phyloP scores from a whole-genome alignment of 495 filamentous ascomycete species.

The Penicillium paxilli region DNA sequence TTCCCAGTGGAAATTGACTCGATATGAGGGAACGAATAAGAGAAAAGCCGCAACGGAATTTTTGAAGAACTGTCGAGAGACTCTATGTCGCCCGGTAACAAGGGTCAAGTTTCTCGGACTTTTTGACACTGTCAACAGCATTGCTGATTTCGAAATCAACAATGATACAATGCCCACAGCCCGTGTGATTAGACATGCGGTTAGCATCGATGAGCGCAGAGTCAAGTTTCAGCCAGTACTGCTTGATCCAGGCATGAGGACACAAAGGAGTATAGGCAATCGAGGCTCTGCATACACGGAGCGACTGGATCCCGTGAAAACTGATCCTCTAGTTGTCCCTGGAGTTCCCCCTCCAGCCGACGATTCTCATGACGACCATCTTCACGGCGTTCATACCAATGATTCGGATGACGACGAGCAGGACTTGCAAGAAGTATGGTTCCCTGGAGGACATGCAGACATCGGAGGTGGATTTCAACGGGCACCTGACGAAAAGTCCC shows the following conservation, averaged over 20 bases:
- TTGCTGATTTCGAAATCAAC: conserved; percentile 63
- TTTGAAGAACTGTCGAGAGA: conserved; percentile 71
- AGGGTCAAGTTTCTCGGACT: conserved; percentile 47
- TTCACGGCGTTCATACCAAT: no score
- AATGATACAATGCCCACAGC: conserved; percentile 20
- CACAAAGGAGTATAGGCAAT: no score
- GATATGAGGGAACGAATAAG: conserved; percentile 49
- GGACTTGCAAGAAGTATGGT: conserved; percentile 40
- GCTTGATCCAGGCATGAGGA: not conserved
- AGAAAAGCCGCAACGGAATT: conserved; percentile 60
- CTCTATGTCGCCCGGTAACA: conserved; percentile 65
- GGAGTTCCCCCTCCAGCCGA: not conserved
- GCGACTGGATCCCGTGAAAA: not conserved
- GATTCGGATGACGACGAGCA: conserved; percentile 2
- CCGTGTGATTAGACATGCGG: conserved; percentile 41
- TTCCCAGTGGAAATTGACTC: conserved; percentile 65
- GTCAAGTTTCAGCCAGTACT: conserved; percentile 42
- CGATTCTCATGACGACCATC: not conserved
- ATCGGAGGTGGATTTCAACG: conserved; percentile 39
- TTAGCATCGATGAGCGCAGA: conserved; percentile 46
- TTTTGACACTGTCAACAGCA: conserved; percentile 61
- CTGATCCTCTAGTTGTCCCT: not conserved
- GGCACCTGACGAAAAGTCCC: conserved; percentile 41
- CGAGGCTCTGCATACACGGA: not conserved
- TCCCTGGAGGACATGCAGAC: conserved; percentile 42